Evolutionary conservation across 2,329 filamentous ascomycete genomes (phyloP).

Genomic region (Talaromyces islandicus): DNA sequence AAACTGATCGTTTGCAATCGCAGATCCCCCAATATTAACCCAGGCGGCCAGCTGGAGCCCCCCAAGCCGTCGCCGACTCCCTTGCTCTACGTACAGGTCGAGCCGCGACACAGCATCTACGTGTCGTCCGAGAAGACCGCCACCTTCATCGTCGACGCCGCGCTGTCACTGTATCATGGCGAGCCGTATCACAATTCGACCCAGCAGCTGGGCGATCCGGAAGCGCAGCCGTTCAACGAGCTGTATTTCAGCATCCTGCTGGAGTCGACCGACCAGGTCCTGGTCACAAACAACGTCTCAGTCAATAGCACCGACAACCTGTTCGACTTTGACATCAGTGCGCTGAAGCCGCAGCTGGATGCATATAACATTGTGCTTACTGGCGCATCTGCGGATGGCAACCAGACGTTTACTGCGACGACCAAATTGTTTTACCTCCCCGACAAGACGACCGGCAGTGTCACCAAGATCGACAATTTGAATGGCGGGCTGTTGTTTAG

Average conservation of each 20-base stretch:
- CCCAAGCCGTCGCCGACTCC: background rate
- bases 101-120: conserved; percentile 10
- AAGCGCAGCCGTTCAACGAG: conserved; percentile 1
- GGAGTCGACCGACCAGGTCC: background rate
- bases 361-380: conserved; percentile 3
- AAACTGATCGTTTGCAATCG: background rate
- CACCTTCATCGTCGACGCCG: conserved; percentile 9
- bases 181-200: conserved; percentile 2
- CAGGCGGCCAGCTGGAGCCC: background rate
- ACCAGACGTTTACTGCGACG: conserved; percentile 6
- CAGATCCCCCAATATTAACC: conserved; percentile 3
- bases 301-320: conserved; percentile 8
- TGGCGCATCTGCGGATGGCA: conserved; percentile 5
- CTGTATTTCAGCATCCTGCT: conserved; percentile 7
- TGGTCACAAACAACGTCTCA: conserved; percentile 1
- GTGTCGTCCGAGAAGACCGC: conserved; percentile 10
- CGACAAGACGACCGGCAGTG: conserved; percentile 7
- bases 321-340: conserved; percentile 5
- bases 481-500: conserved; percentile 6
- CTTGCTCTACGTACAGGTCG: conserved; percentile 5
- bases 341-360: conserved; percentile 2
- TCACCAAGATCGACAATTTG: conserved; percentile 11
- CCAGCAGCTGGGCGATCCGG: background rate
- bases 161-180: conserved; percentile 7
- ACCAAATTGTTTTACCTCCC: conserved; percentile 8